Conservation (phyloP, 108 stramenopile genomes). For the Chaetoceros tenuissimus region DNA sequence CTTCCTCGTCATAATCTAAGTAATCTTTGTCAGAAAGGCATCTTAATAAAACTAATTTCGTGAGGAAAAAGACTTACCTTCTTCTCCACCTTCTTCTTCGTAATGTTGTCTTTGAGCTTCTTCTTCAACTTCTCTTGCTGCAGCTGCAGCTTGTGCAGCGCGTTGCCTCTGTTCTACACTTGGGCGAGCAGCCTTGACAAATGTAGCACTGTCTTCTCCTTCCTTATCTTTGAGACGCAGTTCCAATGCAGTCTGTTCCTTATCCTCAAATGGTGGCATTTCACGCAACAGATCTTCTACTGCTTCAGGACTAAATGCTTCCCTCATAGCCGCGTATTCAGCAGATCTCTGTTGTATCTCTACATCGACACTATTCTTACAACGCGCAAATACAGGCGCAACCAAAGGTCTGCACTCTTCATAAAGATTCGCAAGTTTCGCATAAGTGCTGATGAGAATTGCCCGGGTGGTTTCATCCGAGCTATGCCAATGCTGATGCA, state of each 20-base stretch:
- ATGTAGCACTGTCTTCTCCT: conserved; percentile 79
- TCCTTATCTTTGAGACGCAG: conserved; percentile 72
- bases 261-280: conserved; percentile 92
- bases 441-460: conserved; percentile 89
- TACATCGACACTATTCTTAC: conserved; percentile 79
- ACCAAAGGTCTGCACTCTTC: conserved; percentile 88
- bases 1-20: too few species aligned
- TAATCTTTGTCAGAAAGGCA: too few species aligned
- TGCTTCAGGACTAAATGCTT: conserved; percentile 75
- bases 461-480: conserved; percentile 59
- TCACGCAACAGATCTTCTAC: conserved; percentile 86
- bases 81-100: too few species aligned
- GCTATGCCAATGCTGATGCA: conserved; percentile 93
- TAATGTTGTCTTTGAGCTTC: conserved; percentile 14
- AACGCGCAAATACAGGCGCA: conserved; percentile 76
- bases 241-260: conserved; percentile 74
- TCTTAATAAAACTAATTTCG: too few species aligned
- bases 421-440: conserved; percentile 93
- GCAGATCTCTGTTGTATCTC: conserved; percentile 90
- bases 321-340: conserved; percentile 85
- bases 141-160: conserved; percentile 56
- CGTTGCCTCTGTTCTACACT: conserved; percentile 75
- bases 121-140: conserved; percentile 56
- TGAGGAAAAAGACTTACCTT: too few species aligned
- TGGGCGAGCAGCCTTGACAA: conserved; percentile 70